phyloP scores from a whole-genome alignment of 2,329 filamentous ascomycete species.

The Fusarium dimerum region DNA sequence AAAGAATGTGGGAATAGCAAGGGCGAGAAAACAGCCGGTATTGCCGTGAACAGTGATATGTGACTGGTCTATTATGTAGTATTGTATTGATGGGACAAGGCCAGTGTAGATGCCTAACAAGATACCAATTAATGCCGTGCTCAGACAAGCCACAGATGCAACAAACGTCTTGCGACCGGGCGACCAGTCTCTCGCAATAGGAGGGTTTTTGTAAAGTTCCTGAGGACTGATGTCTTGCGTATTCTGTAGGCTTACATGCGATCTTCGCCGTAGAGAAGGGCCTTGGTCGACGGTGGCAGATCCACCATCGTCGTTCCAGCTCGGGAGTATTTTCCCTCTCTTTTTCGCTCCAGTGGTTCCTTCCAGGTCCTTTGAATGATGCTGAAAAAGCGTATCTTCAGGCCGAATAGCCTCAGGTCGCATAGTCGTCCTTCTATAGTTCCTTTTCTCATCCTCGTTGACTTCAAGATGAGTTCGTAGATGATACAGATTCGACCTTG shows the following conservation, averaged over 20 bases:
- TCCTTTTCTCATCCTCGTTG: no score
- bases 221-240: slow-evolving; percentile 53
- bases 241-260: slow-evolving; percentile 55
- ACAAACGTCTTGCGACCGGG: slow-evolving; percentile 66
- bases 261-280: slow-evolving; percentile 50
- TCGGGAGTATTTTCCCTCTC: slow-evolving; percentile 24
- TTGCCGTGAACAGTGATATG: slow-evolving; percentile 73
- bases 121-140: slow-evolving; percentile 70
- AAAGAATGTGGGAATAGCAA: slow-evolving; percentile 69
- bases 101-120: slow-evolving; percentile 77
- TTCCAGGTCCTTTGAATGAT: no score
- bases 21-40: slow-evolving; percentile 68
- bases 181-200: slow-evolving; percentile 74
- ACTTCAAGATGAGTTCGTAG: no score
- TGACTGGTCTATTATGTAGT: slow-evolving; percentile 69
- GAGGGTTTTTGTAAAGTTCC: slow-evolving; percentile 58
- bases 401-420: no score
- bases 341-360: neutral
- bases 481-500: no score
- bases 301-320: slow-evolving; percentile 27
- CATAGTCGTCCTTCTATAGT: no score
- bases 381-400: no score
- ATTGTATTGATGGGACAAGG: slow-evolving; percentile 77
- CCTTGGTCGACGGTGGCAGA: slow-evolving; percentile 32
- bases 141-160: slow-evolving; percentile 69